Percentiles rank a stretch among this genome's conserved stretches.
Conservation (phyloP, 441 rosid genomes). For the Gossypium laxum region DNA sequence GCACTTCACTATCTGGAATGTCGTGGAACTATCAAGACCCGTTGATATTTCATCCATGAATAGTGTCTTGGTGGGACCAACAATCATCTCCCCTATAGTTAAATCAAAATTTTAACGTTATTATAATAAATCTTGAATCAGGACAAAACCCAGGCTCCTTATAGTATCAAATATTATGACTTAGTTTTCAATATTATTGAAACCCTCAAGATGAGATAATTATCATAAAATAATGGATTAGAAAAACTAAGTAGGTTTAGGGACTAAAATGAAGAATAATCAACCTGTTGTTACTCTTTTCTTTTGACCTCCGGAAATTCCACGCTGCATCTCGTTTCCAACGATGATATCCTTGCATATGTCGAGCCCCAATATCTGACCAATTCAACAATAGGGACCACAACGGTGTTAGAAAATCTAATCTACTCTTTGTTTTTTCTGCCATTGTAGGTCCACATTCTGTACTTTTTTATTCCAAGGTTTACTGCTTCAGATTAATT, state of each 20-base stretch:
- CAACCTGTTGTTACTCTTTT: conserved; percentile 82
- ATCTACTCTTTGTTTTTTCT: not conserved
- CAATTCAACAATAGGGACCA: no score
- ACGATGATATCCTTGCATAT: conserved; percentile 85
- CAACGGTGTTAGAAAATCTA: not conserved
- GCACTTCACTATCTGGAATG: conserved; percentile 78
- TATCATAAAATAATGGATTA: no score
- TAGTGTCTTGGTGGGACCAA: conserved; percentile 78
- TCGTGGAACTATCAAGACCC: conserved; percentile 81
- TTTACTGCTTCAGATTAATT: not conserved
- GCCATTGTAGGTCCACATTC: not conserved
- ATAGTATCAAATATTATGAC: no score
- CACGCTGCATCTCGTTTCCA: conserved; percentile 77
- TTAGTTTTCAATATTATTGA: no score
- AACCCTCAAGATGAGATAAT: no score
- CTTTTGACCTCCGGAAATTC: conserved; percentile 89
- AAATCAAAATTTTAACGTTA: no score
- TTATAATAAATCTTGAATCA: no score
- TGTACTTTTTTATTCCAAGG: not conserved
- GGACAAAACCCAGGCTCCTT: no score
- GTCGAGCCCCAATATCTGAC: conserved; percentile 75
- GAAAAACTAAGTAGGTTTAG: no score
- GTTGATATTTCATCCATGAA: conserved; percentile 97
- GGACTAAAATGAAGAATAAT: no score
- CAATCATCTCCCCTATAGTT: conserved; percentile 91